Percentiles rank a stretch among this genome's conserved stretches.
phyloP scores from a whole-genome alignment of 2,329 filamentous ascomycete species.

The Diplodia sapinea region DNA sequence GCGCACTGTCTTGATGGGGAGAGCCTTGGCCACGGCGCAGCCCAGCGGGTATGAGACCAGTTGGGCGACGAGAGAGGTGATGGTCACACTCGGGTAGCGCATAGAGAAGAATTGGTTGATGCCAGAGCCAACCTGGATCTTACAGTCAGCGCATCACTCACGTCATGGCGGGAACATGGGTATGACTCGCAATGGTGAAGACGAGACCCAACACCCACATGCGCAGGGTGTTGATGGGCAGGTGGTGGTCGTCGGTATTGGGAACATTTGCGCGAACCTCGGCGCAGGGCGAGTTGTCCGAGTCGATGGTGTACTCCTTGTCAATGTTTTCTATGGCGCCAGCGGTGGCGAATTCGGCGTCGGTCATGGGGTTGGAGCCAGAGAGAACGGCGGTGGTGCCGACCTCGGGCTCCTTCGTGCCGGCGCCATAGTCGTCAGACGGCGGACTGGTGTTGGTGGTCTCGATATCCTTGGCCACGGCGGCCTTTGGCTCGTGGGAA shows the following conservation, averaged over 20 bases:
- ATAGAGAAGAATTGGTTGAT: constrained; percentile 44
- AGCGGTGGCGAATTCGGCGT: constrained; percentile 22
- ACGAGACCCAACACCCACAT: constrained; percentile 55
- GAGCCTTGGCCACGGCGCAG: constrained; percentile 37
- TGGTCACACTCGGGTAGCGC: constrained; percentile 57
- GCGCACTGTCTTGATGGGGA: constrained; percentile 27
- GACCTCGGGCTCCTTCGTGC: constrained; percentile 19
- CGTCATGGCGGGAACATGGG: neutral
- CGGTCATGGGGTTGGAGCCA: constrained; percentile 17
- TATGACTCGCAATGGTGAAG: constrained; percentile 49
- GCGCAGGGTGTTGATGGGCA: constrained; percentile 51
- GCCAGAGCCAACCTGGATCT: constrained; percentile 30
- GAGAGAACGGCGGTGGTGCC: constrained; percentile 23
- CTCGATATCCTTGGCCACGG: constrained; percentile 14
- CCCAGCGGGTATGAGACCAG: constrained; percentile 31
- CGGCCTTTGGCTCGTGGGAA: neutral
- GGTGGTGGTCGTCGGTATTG: constrained; percentile 30
- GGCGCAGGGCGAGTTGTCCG: constrained; percentile 28
- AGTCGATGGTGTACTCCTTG: constrained; percentile 29
- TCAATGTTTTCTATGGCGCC: constrained; percentile 31
- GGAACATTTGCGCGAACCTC: constrained; percentile 31
- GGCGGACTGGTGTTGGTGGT: constrained; percentile 10
- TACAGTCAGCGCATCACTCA: neutral
- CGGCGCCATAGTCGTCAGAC: constrained; percentile 18
- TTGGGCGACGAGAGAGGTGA: constrained; percentile 59